A percentile compares a stretch with the other conserved stretches of the same genome.
Evolutionary conservation across 2,329 filamentous ascomycete species (phyloP).

Genomic region (Alternaria metachromatica): DNA sequence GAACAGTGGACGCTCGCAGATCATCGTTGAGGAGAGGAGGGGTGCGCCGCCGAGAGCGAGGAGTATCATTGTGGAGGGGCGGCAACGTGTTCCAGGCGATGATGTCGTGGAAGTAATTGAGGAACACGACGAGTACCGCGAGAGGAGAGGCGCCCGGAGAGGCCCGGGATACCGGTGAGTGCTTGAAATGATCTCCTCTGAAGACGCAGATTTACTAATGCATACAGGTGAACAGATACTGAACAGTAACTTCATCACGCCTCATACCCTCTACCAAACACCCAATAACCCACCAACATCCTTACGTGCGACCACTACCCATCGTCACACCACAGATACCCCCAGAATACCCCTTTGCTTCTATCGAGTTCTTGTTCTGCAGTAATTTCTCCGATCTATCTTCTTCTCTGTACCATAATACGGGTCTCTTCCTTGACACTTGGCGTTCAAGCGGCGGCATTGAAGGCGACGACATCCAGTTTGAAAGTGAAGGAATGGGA

Average conservation of each 20-base stretch:
- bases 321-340: constrained; percentile 6
- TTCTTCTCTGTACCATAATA: constrained; percentile 17
- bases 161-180: constrained; percentile 58
- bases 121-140: constrained; percentile 56
- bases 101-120: constrained; percentile 67
- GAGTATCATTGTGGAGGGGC: constrained; percentile 55
- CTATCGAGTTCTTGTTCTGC: neutral
- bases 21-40: constrained; percentile 49
- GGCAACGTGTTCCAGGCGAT: constrained; percentile 54
- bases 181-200: rapidly evolving
- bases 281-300: neutral
- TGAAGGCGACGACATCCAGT: neutral
- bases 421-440: constrained; percentile 3
- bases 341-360: neutral
- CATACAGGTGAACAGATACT: constrained; percentile 6
- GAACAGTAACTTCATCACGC: neutral
- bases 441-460: constrained; percentile 11
- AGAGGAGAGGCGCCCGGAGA: constrained; percentile 47
- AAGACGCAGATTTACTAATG: neutral
- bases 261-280: neutral
- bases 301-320: neutral
- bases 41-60: constrained; percentile 37
- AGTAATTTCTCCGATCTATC: neutral
- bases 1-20: constrained; percentile 38
- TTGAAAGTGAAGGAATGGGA: neutral